Conservation (phyloP, 2,329 filamentous ascomycete species). For the Aspergillus sp. region DNA sequence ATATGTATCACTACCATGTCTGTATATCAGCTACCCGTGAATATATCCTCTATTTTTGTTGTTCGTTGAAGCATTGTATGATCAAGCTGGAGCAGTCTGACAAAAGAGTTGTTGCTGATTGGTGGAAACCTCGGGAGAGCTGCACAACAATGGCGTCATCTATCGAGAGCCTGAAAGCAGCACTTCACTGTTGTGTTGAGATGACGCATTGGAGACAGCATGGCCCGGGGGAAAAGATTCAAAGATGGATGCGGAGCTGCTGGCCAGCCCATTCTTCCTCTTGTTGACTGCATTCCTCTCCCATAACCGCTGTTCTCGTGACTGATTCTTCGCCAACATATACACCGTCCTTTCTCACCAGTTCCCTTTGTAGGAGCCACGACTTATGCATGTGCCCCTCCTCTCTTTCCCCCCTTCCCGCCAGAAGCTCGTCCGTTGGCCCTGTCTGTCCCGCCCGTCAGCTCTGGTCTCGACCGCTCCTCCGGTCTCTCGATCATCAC, state of each 20-base stretch:
- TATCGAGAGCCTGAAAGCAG: not conserved
- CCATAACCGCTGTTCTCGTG: not conserved
- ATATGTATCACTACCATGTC: not conserved
- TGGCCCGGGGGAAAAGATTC: not conserved
- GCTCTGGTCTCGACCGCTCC: constrained; percentile 9
- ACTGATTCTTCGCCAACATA: not conserved
- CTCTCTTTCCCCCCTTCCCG: constrained; percentile 10
- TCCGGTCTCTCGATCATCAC: not conserved
- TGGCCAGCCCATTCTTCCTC: not conserved
- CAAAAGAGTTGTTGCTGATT: not conserved
- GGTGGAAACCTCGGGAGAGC: not conserved
- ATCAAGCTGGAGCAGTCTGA: not conserved
- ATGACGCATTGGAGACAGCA: constrained; percentile 1
- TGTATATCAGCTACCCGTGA: not conserved
- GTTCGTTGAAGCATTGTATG: not conserved
- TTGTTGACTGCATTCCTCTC: not conserved
- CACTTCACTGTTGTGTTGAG: not conserved
- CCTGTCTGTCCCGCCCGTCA: constrained; percentile 12
- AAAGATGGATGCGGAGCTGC: not conserved
- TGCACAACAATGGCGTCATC: constrained; percentile 2
- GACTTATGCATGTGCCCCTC: constrained; percentile 21
- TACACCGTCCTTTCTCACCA: not conserved
- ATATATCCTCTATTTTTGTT: not conserved
- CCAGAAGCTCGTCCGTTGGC: constrained; percentile 15
- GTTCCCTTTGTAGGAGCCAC: not conserved